These are phyloP conservation scores for Corymbia maculata DNA, from an alignment of 345 rosid species.

Conservation along the genomic window DNA sequence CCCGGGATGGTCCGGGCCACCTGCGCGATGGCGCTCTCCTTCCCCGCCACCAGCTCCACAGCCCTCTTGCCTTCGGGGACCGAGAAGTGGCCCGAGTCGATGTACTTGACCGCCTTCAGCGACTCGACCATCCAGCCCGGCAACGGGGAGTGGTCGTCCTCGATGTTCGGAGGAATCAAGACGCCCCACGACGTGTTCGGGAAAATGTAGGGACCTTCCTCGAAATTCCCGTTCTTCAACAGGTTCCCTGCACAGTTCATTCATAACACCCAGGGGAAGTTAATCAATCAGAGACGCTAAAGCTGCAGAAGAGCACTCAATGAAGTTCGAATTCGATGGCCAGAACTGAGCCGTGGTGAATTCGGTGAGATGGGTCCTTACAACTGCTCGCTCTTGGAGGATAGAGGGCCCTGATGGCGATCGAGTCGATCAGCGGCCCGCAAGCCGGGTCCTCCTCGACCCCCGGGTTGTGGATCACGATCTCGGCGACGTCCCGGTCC, in stretches of 20 bases:
- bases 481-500: constrained; percentile 16
- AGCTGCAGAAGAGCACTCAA: not conserved
- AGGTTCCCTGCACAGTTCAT: constrained; percentile 36
- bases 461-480: constrained; percentile 75
- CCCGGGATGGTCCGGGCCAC: constrained; percentile 41
- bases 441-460: constrained; percentile 84
- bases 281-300: not conserved
- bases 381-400: constrained; percentile 53
- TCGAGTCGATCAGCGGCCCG: constrained; percentile 73
- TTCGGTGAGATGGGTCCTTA: constrained; percentile 8
- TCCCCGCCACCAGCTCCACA: constrained; percentile 73
- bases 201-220: constrained; percentile 73
- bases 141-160: constrained; percentile 71
- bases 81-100: constrained; percentile 51
- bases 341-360: too few species aligned
- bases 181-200: constrained; percentile 73
- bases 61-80: constrained; percentile 67
- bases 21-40: constrained; percentile 81
- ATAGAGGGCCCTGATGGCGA: constrained; percentile 48
- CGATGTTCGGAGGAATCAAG: constrained; percentile 65
- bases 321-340: not conserved
- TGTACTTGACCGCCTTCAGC: constrained; percentile 83
- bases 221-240: constrained; percentile 64
- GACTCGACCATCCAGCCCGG: constrained; percentile 84
- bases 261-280: not conserved